Conservation (phyloP, 352 stramenopile species). For the Globisporangium rhizosaccharum region DNA sequence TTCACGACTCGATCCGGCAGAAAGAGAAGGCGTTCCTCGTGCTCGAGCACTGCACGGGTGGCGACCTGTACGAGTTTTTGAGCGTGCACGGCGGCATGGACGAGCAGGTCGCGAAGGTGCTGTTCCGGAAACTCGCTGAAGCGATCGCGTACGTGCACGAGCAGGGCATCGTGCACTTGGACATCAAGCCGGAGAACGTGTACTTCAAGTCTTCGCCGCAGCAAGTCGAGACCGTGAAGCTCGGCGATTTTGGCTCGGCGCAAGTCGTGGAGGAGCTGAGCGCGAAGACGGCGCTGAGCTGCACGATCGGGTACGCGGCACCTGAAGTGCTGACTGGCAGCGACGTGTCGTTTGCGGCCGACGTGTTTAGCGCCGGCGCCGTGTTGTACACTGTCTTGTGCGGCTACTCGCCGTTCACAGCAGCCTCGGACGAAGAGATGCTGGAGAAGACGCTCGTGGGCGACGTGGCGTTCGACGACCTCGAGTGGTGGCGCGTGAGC, state of each 20-base stretch:
- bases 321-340: constrained; percentile 55
- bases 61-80: constrained; percentile 59
- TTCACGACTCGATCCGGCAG: constrained; percentile 61
- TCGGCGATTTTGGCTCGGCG: constrained; percentile 71
- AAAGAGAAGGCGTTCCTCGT: constrained; percentile 61
- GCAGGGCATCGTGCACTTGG: constrained; percentile 59
- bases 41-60: constrained; percentile 54
- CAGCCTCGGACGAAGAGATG: constrained; percentile 54
- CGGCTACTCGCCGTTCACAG: constrained; percentile 64
- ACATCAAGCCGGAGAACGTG: constrained; percentile 80
- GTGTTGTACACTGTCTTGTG: constrained; percentile 65
- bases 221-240: constrained; percentile 48
- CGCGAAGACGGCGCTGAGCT: constrained; percentile 39
- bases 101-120: constrained; percentile 34
- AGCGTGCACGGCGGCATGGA: constrained; percentile 45
- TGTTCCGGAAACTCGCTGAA: constrained; percentile 50
- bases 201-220: constrained; percentile 54
- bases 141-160: constrained; percentile 53
- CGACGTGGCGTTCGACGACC: constrained; percentile 49
- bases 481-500: constrained; percentile 47
- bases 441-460: constrained; percentile 40
- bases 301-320: constrained; percentile 71
- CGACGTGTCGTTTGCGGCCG: constrained; percentile 50
- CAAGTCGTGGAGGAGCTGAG: constrained; percentile 33
- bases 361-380: constrained; percentile 72